Percentiles rank a stretch among this genome's conserved stretches.
Evolutionary conservation across 139 green algal genomes (phyloP).

Genomic region (Parachlorella kessleri): DNA sequence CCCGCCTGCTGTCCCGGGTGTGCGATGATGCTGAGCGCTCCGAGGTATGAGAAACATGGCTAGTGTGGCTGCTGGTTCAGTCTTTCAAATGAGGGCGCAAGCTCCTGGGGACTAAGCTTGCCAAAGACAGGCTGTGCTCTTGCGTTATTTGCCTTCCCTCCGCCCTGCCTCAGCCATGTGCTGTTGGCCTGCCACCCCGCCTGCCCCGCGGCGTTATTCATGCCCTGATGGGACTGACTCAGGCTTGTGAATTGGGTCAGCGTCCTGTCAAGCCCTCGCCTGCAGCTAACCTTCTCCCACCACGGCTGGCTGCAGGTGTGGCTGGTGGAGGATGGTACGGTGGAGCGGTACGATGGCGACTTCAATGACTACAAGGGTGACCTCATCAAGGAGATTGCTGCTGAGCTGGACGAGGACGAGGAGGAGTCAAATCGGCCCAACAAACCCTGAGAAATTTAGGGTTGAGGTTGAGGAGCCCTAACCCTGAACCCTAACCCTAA

Average conservation of each 20-base stretch:
- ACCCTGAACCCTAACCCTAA: no score
- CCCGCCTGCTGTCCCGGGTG: constrained; percentile 88
- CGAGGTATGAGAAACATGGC: no score
- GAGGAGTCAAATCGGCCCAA: not conserved
- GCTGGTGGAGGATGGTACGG: constrained; percentile 96
- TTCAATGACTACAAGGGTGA: constrained; percentile 85
- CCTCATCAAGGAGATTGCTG: constrained; percentile 93
- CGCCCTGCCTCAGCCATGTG: no score
- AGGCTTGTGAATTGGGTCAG: not conserved
- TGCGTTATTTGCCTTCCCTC: no score
- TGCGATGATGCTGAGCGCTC: constrained; percentile 87
- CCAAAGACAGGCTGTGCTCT: no score
- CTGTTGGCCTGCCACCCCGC: no score
- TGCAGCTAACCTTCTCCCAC: not conserved
- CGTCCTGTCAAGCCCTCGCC: not conserved
- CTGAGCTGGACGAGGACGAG: constrained; percentile 92
- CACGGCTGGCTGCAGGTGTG: constrained; percentile 77
- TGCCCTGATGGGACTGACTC: no score
- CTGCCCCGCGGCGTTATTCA: no score
- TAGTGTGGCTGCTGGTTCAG: no score
- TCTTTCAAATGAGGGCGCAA: no score
- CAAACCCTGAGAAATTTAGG: not conserved
- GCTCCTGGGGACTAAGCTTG: no score
- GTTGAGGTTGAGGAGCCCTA: no score
- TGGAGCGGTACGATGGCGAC: constrained; percentile 85